Base-by-base conservation (phyloP, 495 filamentous ascomycete species). In the Echria macrotheca region DNA sequence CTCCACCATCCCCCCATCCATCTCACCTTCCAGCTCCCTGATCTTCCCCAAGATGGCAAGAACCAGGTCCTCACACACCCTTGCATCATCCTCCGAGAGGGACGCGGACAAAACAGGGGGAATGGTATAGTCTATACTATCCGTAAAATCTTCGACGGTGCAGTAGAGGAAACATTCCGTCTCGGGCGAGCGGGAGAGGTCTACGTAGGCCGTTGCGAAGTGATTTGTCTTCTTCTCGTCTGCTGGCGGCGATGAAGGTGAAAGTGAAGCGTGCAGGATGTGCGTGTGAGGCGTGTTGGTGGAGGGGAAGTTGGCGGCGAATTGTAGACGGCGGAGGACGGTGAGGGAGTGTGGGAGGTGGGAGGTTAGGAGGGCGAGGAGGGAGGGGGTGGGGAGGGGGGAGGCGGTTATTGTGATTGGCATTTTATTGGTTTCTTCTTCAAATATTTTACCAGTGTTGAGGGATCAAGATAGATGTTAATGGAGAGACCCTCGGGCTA, bases 111-210 rank as follows among this genome's bases (percentile, higher is more conserved):
- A 1, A 3, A 29, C 15, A 2, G 32, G 15, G 19, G 21, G 36
- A 25, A 12, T 29, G 35, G 5, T 31, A 12, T 31, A 12, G 28
- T 31, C 28, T 31, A 31, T 31, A 31, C 17, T 33, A 14, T 6
- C 36, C 15, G 15, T 17, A 31, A 17, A 8, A 47, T 56, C 57
- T 53, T 85, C 82, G 1, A 79, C 54, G 15, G 77, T 80, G 23
- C 67, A 73, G 52, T 79, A 86, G 3, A 85, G 21, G 71, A 77
- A 75, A 11, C 80, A 66, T 53, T 85, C 75, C 15, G 82, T 86
- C 52, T 85, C 78, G 0, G 76, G 76, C 5, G 69, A 73, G 8
- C 70, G 59, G 25, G 71, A 70, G 21, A 83, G 65, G 60, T 87
- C 80, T 12, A 82, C 65, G 50, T 74, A 77, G 1, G 77, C 80